These are phyloP conservation scores for Aspergillus egyptiacus DNA, from an alignment of 495 filamentous ascomycete species.

Conservation along the genomic window DNA sequence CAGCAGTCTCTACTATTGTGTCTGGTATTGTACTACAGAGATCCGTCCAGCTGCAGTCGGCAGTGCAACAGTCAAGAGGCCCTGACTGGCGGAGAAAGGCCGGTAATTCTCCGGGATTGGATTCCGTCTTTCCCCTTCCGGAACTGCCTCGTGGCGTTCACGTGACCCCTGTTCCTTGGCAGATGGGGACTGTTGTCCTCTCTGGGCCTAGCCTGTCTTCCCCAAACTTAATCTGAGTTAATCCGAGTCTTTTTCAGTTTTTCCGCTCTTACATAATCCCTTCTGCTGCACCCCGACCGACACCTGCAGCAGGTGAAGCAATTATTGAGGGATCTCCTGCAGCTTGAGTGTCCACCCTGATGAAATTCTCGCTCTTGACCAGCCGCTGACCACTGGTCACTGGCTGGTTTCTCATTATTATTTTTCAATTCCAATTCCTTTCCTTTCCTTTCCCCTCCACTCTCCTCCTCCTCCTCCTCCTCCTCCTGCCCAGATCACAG, in stretches of 20 bases:
- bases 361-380: slow-evolving; percentile 1
- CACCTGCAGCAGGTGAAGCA: too few relatives aligned
- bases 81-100: neutral
- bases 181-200: neutral
- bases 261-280: neutral
- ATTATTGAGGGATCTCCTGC: too few relatives aligned
- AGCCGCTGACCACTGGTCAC: neutral
- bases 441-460: too few relatives aligned
- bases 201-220: neutral
- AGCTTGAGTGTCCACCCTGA: neutral
- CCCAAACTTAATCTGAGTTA: neutral
- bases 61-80: too few relatives aligned
- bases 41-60: too few relatives aligned
- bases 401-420: neutral
- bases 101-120: neutral
- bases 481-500: neutral
- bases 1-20: too few relatives aligned
- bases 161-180: neutral
- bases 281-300: neutral
- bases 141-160: neutral
- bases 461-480: neutral
- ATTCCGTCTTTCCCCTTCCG: too few relatives aligned
- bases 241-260: too few relatives aligned
- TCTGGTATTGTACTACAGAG: too few relatives aligned
- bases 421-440: too few relatives aligned